Conservation (phyloP, 2,329 filamentous ascomycete genomes). For the Endothia cerciana region DNA sequence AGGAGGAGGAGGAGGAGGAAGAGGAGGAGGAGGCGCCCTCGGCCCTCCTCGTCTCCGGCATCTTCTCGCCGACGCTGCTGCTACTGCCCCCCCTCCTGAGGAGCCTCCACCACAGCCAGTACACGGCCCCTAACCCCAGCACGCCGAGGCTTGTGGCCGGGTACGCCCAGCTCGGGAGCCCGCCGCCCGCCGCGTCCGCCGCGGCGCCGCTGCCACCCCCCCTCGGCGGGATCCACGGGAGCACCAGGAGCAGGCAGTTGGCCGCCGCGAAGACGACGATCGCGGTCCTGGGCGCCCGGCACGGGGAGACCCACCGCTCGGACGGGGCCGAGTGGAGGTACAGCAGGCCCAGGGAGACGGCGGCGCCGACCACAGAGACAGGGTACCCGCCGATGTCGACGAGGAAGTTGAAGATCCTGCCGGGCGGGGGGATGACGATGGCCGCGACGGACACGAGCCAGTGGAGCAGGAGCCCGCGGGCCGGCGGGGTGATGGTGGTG, state of each 20-base stretch:
- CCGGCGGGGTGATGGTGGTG: not conserved
- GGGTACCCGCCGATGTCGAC: constrained; percentile 45
- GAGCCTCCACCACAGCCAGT: constrained; percentile 42
- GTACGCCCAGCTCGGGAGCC: constrained; percentile 43
- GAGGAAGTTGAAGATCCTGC: constrained; percentile 44
- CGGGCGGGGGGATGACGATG: constrained; percentile 54
- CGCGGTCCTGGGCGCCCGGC: constrained; percentile 37
- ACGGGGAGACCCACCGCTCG: constrained; percentile 39
- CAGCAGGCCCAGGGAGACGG: constrained; percentile 40
- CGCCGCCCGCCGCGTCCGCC: constrained; percentile 31
- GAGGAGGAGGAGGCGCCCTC: constrained; percentile 5
- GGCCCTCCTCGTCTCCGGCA: not conserved
- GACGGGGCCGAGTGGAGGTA: constrained; percentile 37
- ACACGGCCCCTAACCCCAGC: constrained; percentile 39
- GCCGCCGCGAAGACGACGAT: constrained; percentile 37
- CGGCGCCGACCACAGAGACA: constrained; percentile 41
- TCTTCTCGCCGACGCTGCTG: constrained; percentile 13
- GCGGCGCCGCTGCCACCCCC: constrained; percentile 29
- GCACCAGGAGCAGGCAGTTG: constrained; percentile 40
- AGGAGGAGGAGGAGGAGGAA: no score
- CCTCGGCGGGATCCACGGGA: constrained; percentile 43
- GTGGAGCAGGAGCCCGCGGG: constrained; percentile 55
- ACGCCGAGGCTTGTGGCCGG: constrained; percentile 41
- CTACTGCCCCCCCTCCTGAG: not conserved
- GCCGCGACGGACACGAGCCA: constrained; percentile 64